phyloP scores from a whole-genome alignment of 2,329 filamentous ascomycete genomes.

The Myriosclerotinia duriaeana region DNA sequence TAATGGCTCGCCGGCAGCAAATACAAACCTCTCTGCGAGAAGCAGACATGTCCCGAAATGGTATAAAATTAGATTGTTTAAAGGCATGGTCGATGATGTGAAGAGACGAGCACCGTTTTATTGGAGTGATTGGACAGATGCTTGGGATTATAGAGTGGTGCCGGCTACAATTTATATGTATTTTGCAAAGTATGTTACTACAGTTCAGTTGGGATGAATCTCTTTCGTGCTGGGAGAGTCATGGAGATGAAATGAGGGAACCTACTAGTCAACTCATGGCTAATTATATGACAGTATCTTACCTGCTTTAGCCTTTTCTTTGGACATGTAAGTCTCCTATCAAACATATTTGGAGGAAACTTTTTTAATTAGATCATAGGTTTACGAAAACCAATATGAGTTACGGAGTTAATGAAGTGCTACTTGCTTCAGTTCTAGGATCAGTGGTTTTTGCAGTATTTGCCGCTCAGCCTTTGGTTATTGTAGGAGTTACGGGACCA shows the following conservation, averaged over 20 bases:
- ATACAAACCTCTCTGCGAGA: conserved; percentile 28
- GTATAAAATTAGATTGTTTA: conserved; percentile 75
- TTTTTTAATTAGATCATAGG: conserved; percentile 29
- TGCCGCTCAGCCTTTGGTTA: conserved; percentile 81
- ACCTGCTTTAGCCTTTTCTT: conserved; percentile 81
- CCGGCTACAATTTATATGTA: conserved; percentile 92
- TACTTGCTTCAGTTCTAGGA: conserved; percentile 81
- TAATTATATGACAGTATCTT: conserved; percentile 61
- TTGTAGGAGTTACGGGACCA: conserved; percentile 86
- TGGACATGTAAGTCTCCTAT: conserved; percentile 65
- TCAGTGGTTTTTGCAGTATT: conserved; percentile 77
- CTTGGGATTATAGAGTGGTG: conserved; percentile 86
- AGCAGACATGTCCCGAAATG: conserved; percentile 46
- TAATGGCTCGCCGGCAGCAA: conserved; percentile 13
- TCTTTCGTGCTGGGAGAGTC: neutral
- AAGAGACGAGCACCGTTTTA: conserved; percentile 75
- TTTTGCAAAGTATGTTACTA: conserved; percentile 72
- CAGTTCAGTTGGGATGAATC: neutral
- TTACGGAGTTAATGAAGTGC: conserved; percentile 87
- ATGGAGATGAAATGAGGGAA: neutral
- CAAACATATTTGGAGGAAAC: neutral
- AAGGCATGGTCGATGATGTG: conserved; percentile 77
- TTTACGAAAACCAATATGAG: conserved; percentile 82
- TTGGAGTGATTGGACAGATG: conserved; percentile 78
- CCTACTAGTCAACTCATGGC: neutral